phyloP scores from a whole-genome alignment of 768 basidiomycete genomes.

The Lactarius evosmus region DNA sequence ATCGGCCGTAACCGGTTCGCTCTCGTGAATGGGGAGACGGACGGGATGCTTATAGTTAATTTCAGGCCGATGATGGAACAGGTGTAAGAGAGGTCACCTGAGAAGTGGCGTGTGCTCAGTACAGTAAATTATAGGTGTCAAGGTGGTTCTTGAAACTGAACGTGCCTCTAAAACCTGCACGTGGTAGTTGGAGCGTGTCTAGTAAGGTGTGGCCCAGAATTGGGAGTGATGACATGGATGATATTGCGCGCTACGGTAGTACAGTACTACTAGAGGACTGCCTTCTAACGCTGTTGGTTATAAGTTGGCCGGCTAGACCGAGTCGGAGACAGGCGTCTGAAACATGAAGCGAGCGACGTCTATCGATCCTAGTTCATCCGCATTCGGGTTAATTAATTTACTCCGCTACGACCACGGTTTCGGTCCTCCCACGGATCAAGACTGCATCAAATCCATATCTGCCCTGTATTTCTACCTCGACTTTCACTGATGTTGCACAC shows the following conservation, averaged over 20 bases:
- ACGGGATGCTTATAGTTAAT: conserved; percentile 6
- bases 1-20: conserved; percentile 12
- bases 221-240: too few species aligned
- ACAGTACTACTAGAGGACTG: too few species aligned
- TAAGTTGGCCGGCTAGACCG: too few species aligned
- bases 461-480: background rate
- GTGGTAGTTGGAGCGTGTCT: too few species aligned
- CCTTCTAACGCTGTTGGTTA: too few species aligned
- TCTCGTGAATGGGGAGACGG: conserved; percentile 5
- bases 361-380: background rate
- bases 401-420: background rate
- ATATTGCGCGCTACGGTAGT: too few species aligned
- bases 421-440: background rate
- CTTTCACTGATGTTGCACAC: background rate
- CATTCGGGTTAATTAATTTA: background rate
- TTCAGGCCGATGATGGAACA: conserved; percentile 17
- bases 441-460: background rate
- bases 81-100: background rate
- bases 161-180: background rate
- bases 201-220: too few species aligned
- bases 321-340: background rate
- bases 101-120: background rate
- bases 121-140: too few species aligned
- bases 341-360: background rate
- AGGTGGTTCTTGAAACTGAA: too few species aligned